Evolutionary conservation across 139 green algal genomes (phyloP).

Genomic region (Picochlorum sp.): DNA sequence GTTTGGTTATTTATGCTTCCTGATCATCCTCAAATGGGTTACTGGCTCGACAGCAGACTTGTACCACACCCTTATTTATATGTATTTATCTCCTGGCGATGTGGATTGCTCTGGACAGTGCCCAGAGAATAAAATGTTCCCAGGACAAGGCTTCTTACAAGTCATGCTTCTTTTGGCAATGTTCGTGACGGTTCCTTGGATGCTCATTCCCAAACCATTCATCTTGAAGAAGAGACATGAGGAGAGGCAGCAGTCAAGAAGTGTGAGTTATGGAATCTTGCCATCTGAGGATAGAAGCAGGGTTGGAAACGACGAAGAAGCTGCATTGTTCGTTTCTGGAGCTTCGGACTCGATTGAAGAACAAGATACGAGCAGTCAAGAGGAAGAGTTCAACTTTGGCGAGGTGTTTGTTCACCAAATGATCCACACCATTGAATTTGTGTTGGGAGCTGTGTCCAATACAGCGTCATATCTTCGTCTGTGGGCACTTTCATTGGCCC

Average conservation of each 20-base stretch:
- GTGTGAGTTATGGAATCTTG: slow-evolving; percentile 26
- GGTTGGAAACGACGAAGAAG: slow-evolving; percentile 3
- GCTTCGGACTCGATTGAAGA: neutral
- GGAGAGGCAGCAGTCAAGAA: slow-evolving; percentile 11
- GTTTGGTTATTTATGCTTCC: slow-evolving; percentile 93
- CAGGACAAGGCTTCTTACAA: slow-evolving; percentile 57
- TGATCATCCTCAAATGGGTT: slow-evolving; percentile 96
- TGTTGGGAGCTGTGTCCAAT: slow-evolving; percentile 97
- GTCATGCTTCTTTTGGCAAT: slow-evolving; percentile 73
- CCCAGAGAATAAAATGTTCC: slow-evolving; percentile 59
- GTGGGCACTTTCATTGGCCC: slow-evolving; percentile 93
- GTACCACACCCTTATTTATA: slow-evolving; percentile 98
- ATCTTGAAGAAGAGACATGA: slow-evolving; percentile 83
- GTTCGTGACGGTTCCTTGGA: slow-evolving; percentile 84
- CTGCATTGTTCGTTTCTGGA: neutral
- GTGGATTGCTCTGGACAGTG: slow-evolving; percentile 45
- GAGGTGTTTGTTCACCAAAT: slow-evolving; percentile 88
- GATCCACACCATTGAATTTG: slow-evolving; percentile 99
- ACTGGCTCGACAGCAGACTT: slow-evolving; percentile 76
- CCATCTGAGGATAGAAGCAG: slow-evolving; percentile 13
- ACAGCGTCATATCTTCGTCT: slow-evolving; percentile 97
- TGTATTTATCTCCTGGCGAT: slow-evolving; percentile 88
- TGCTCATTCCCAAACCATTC: slow-evolving; percentile 95
- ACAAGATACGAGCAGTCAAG: neutral
- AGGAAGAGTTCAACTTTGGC: slow-evolving; percentile 78